Evolutionary conservation across 768 basidiomycete genomes (phyloP), one percentile per base, ranked within the genome.

Genomic region (Trametes meyenii): DNA sequence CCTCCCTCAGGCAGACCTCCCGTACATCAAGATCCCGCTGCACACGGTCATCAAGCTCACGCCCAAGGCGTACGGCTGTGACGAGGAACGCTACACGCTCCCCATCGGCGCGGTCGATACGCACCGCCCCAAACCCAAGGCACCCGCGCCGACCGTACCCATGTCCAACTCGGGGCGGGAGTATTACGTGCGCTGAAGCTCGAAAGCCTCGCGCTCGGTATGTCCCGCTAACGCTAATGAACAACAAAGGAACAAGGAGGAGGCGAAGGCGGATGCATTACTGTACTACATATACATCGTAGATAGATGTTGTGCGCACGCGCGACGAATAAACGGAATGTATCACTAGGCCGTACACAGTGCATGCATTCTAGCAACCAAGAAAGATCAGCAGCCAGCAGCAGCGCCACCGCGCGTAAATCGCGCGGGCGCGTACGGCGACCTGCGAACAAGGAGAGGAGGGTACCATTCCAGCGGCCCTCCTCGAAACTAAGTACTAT

Each of bases 41-140:
- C 97, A 99, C 72, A 99, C 96, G 0, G 90, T 99, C 39, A 97
- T 99, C 74, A 98, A 98, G 76, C 82, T 99, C 48, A 98, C 96
- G 0, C 97, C 97, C 11, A 95, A 93, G 71, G 97, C 97, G 1
- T 99, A 98, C 73, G 97, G 97, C 40, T 98, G 96, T 78, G 95
- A 98, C 72, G 97, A 99, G 73, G 95, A 96, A 73, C 83, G 96
- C 52, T 98, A 95, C 73, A 81, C 90, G 0, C 77, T 98, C 3
- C 94, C 95, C 11, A 98, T 98, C 69, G 81, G 81, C 24, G 96
- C 96, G 1, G 96, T 98, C 26, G 92, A 98, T 74, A 98, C 96
- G 0, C 94, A 96, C 73, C 86, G 96, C 50, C 84, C 86, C 12
- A 84, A 84, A 66, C 78, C 82, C 48, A 67, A 54, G 53, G 63